Evolutionary conservation across 495 filamentous ascomycete species (phyloP), one percentile per base, ranked within the genome.

Genomic region (Penicillium mononematosum): DNA sequence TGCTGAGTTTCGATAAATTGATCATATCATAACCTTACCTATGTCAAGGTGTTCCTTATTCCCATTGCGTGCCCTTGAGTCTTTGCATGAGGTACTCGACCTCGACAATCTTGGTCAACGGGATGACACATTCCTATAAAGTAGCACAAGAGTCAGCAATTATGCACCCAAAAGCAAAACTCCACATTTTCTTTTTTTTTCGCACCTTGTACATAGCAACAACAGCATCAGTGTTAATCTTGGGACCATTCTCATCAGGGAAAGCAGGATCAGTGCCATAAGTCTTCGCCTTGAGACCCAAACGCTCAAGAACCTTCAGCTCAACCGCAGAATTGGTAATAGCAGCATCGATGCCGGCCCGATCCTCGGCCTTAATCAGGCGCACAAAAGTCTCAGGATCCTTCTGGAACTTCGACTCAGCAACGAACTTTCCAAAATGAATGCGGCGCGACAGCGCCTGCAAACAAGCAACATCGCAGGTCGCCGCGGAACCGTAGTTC

Each of bases 381-480:
- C 75, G 70, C 1, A 91, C 90, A 71, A 91, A 98, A 53, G 68
- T 76, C 63, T 93, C 90, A 29, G 85, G 82, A 62, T 96, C 90
- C 55, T 88, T 84, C 63, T 81, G 83, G 71, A 97, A 99, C 79
- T 99, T 99, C n/a, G 89, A 87, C 78, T 99, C 95, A 11, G 95
- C 95, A 5, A 99, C 95, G 66, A 97, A 97, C 78, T 96, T 99
- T 55, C 95, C 95, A 73, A 97, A 99, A 72, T 99, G 95, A 59
- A 99, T 90, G 46, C 95, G 81, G 17, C 92, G 81, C 43, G 91
- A 96, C 11, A 99, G 78, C 16, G 95, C 90, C 77, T 99, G 95
- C 50, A 99, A 76, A 66, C 89, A 93, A 31, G 81, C 79, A 31
- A 99, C 94, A 73, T 99, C 95, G 70, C 87, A 89, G 1, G 91